Evolutionary conservation across 805 yeast species (phyloP).

Genomic region (Pichia manshurica): DNA sequence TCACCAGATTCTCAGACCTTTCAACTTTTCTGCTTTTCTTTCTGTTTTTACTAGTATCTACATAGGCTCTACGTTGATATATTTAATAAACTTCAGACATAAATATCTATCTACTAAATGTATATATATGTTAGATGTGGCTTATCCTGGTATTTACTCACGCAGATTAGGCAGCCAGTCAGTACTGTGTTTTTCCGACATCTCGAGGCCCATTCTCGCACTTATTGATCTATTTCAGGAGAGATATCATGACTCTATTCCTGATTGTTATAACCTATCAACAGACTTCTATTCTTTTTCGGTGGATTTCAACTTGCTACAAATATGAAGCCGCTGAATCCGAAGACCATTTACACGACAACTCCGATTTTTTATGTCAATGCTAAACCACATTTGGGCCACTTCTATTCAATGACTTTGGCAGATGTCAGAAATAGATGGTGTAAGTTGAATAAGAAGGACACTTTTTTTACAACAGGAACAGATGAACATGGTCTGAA

Average conservation of each 20-base stretch:
- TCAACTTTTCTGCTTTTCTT: not conserved
- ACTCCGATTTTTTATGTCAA: constrained; percentile 96
- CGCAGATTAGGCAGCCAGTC: too few relatives aligned
- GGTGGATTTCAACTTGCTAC: too few relatives aligned
- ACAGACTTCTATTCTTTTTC: too few relatives aligned
- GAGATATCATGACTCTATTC: too few relatives aligned
- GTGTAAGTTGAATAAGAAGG: constrained; percentile 43
- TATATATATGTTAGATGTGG: too few relatives aligned
- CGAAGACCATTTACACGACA: constrained; percentile 45
- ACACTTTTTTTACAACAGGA: constrained; percentile 69
- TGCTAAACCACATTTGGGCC: constrained; percentile 94
- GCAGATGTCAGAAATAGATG: constrained; percentile 78
- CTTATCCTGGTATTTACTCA: too few relatives aligned
- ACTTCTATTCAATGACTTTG: constrained; percentile 78
- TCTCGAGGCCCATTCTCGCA: too few relatives aligned
- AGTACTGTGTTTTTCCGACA: too few relatives aligned
- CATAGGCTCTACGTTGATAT: not conserved
- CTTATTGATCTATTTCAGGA: too few relatives aligned
- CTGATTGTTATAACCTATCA: too few relatives aligned
- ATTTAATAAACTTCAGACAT: not conserved
- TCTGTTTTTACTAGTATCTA: not conserved
- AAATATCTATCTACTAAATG: too few relatives aligned
- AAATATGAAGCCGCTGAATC: constrained; percentile 10
- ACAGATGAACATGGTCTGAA: constrained; percentile 97
- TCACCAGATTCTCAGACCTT: not conserved